Conservation (phyloP, 805 yeast genomes). For the Cyberlindnera subsufficiens region DNA sequence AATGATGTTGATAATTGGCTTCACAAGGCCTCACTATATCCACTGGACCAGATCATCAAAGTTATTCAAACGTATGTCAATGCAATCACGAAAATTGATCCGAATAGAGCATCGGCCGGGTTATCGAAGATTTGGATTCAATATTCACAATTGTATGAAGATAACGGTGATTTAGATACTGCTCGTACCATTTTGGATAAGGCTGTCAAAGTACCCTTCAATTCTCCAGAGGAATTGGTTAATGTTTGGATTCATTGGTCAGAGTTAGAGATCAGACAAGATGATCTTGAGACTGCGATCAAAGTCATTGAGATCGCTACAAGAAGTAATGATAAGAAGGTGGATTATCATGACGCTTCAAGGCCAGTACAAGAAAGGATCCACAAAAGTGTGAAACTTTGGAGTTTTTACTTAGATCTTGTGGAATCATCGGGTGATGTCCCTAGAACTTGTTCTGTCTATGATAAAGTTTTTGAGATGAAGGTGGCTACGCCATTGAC, state of each 20-base stretch:
- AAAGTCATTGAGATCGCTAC: constrained; percentile 38
- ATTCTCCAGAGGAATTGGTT: constrained; percentile 55
- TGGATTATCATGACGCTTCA: constrained; percentile 34
- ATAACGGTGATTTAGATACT: constrained; percentile 45
- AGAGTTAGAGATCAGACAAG: constrained; percentile 50
- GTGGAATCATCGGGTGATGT: constrained; percentile 50
- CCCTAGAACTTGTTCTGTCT: constrained; percentile 33
- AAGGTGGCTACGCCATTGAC: constrained; percentile 66
- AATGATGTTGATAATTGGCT: constrained; percentile 68
- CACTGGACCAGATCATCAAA: constrained; percentile 32
- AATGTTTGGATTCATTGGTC: constrained; percentile 74
- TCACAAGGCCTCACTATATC: constrained; percentile 45
- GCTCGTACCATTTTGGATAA: constrained; percentile 60
- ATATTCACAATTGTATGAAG: constrained; percentile 62
- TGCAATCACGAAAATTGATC: constrained; percentile 64
- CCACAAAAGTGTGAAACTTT: constrained; percentile 56
- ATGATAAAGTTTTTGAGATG: constrained; percentile 48
- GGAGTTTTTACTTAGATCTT: constrained; percentile 71
- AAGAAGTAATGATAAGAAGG: constrained; percentile 30
- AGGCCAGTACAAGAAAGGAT: constrained; percentile 52
- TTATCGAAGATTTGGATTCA: constrained; percentile 62
- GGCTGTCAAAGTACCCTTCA: constrained; percentile 67
- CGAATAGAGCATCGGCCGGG: constrained; percentile 40
- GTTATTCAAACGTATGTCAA: constrained; percentile 51
- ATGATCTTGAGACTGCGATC: constrained; percentile 39